Conservation (phyloP, 1,284 basidiomycete species). For the Trichosporon asahii region DNA sequence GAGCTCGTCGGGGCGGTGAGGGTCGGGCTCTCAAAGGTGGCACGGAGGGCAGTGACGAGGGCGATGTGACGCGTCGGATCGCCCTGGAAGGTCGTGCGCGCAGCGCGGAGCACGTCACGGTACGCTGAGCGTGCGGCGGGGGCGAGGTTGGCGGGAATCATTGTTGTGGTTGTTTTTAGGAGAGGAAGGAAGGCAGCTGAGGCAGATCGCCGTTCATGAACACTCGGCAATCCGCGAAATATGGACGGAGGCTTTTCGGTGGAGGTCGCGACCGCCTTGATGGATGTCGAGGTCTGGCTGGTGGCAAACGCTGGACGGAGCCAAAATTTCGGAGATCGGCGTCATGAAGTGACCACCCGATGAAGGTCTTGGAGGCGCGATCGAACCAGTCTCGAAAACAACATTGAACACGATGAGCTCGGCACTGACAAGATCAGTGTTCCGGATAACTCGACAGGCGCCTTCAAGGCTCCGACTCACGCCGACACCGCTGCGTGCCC, state of each 20-base stretch:
- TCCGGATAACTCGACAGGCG: not conserved
- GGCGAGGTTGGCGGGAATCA: constrained; percentile 35
- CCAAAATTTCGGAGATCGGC: constrained; percentile 8
- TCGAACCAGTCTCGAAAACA: not conserved
- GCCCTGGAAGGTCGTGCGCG: constrained; percentile 46
- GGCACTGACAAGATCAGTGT: not conserved
- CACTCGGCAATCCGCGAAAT: not conserved
- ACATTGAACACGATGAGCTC: not conserved
- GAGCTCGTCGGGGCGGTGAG: constrained; percentile 30
- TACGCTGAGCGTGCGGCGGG: constrained; percentile 46
- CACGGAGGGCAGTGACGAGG: constrained; percentile 35
- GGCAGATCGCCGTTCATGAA: not conserved
- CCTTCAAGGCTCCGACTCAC: not conserved
- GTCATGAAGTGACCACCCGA: not conserved
- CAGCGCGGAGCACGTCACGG: constrained; percentile 41
- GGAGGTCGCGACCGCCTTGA: not conserved
- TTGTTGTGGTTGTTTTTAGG: not conserved
- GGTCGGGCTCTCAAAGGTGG: constrained; percentile 44
- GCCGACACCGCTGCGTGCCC: not conserved
- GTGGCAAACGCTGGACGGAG: not conserved
- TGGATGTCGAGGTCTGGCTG: not conserved
- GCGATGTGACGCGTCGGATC: constrained; percentile 39
- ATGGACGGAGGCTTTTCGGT: not conserved
- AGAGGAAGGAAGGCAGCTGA: not conserved
- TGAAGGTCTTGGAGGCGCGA: not conserved